Base-by-base conservation (phyloP, 2,329 filamentous ascomycete genomes). In the Metarhizium guizhouense region DNA sequence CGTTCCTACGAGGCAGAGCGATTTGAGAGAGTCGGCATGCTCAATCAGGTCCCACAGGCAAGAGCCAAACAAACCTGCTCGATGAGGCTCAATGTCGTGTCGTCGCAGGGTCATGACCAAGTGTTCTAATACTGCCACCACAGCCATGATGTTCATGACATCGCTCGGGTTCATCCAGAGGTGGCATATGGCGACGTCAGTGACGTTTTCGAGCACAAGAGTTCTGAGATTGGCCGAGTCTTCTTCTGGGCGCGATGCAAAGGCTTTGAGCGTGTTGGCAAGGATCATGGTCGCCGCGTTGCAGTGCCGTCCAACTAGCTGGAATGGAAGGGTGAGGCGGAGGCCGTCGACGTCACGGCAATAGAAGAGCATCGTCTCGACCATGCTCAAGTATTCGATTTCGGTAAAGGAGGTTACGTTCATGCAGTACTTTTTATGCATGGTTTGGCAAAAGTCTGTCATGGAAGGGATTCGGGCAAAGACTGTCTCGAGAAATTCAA, bases 151-250 rank as follows among this genome's bases (percentile, higher is more conserved):
- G 59, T 81, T 80, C 60, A 66, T 67, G 14, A 80, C 69, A 59
- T 81, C 78, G 53, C 72, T 73, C 1, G 76, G 78, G 58, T 80
- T 81, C 57, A 74, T 71, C 72, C 75, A 79, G 3, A 81, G 70
- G 52, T 72, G 72, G 14, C 74, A 73, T 29, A 80, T 64, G 18
- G 76, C 72, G 8, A 72, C 69, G 57, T 80, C 77, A 6, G 73
- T 74, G 52, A 81, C 66, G 52, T 79, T 77, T 57, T 81, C 78
- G 3, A 81, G 59, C 1, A 80, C 76, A 43, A 81, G 63, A 0
- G 73, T 73, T 59, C 74, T 71, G 4, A 81, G 68, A 3, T 63
- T 55, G 36, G 67, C 65, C 8, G 74, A 73, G 53, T 72, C 71
- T 54, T 77, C 76, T 55, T 77, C 72, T 1, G 72, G 69, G 6